A percentile compares a stretch with the other conserved stretches of the same genome.
phyloP scores from a whole-genome alignment of 345 rosid genomes.

The Acer campestre region DNA sequence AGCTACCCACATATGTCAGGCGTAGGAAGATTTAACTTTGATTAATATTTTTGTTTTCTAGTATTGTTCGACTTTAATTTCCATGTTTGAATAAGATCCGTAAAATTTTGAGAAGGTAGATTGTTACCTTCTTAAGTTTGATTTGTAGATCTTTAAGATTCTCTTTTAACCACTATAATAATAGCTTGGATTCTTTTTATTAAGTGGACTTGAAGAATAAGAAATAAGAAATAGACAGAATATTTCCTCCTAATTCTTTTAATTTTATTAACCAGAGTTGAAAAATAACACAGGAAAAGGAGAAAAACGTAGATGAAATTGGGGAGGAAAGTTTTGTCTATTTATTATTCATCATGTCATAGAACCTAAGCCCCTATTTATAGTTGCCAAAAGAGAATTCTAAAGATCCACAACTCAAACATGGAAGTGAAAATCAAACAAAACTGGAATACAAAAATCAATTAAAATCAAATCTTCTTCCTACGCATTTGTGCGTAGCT shows the following conservation, averaged over 20 bases:
- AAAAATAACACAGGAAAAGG: not conserved
- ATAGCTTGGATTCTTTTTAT: not conserved
- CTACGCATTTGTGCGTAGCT: not conserved
- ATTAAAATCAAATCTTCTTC: constrained; percentile 1
- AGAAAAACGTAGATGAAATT: not conserved
- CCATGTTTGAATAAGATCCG: not conserved
- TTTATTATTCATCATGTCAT: not conserved
- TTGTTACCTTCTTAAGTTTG: no score
- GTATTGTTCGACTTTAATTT: not conserved
- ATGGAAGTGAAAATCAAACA: not conserved
- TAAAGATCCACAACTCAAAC: not conserved
- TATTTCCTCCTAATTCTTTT: not conserved
- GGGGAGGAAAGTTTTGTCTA: not conserved
- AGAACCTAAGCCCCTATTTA: not conserved
- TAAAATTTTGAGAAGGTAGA: not conserved
- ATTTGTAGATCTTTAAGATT: not conserved
- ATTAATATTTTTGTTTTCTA: not conserved
- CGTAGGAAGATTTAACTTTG: not conserved
- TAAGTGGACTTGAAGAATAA: not conserved
- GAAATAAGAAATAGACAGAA: not conserved
- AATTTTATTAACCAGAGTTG: no score
- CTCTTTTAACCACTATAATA: not conserved
- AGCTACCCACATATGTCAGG: not conserved
- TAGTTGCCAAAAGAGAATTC: not conserved
- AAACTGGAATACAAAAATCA: not conserved